phyloP scores from a whole-genome alignment of 2,329 filamentous ascomycete species.

The Hymenoscyphus occultus region DNA sequence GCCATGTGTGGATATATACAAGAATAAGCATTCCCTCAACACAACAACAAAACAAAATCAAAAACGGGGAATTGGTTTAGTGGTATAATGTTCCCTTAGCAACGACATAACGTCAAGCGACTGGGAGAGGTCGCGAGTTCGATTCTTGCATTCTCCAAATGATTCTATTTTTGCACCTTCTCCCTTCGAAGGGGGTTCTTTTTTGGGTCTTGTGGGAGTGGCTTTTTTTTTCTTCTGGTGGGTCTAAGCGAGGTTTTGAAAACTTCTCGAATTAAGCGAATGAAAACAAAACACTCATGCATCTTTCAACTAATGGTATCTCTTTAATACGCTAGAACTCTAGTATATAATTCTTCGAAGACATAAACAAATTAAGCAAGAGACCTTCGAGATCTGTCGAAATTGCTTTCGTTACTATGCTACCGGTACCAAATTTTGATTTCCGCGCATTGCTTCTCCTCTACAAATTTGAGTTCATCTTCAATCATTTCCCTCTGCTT shows the following conservation, averaged over 20 bases:
- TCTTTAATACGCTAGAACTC: no score
- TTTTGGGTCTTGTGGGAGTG: not conserved
- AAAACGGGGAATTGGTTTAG: not conserved
- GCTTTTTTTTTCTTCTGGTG: not conserved
- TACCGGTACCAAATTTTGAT: not conserved
- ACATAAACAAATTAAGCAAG: no score
- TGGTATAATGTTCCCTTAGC: conserved; percentile 5
- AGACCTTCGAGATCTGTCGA: no score
- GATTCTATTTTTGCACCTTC: not conserved
- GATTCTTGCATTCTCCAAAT: not conserved
- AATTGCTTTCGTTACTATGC: not conserved
- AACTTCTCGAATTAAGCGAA: no score
- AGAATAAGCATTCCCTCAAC: not conserved
- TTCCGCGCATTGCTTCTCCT: not conserved
- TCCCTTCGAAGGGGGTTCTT: not conserved
- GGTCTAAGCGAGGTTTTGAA: no score
- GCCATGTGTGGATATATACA: not conserved
- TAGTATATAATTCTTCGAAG: no score
- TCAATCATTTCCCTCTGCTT: not conserved
- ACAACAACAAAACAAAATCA: not conserved
- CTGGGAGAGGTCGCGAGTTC: conserved; percentile 2
- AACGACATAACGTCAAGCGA: not conserved
- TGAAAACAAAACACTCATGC: no score
- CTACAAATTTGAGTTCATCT: not conserved
- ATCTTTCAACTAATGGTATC: no score